Evolutionary conservation across 352 stramenopile species (phyloP), one percentile per base, ranked within the genome.

Genomic region (Phytopythium montanum): DNA sequence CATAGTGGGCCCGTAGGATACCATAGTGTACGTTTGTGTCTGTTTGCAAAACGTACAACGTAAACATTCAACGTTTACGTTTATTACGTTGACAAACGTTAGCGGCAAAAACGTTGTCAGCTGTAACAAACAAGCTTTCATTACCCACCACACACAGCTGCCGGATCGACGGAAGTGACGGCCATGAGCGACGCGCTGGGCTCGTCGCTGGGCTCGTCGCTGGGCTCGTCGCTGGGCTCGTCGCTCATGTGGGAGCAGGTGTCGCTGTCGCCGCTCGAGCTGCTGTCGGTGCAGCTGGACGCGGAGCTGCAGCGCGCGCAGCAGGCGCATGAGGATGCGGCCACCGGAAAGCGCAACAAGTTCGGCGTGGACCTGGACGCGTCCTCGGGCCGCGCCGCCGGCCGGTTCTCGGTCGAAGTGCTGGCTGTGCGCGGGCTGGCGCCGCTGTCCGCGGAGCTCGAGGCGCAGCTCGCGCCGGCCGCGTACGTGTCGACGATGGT

Each of bases 161-260:
- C 5, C 4, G 5, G 29, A 34, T 9, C 29, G 9, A 34, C 29
- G 29, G 29, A 34, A 6, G 34, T 12, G 18, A 2, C 42, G 42
- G 42, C 5, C 12, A 49, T 49, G 42, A 49, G 21, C 42, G 42
- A 49, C 42, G 6, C 76, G 19, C 69, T n/a, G n/a, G n/a, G n/a
- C n/a, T n/a, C n/a, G n/a, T n/a, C n/a, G n/a, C n/a, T n/a, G n/a
- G n/a, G n/a, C n/a, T n/a, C n/a, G n/a, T n/a, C n/a, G n/a, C n/a
- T 87, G 52, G 67, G 68, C 41, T 65, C 67, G 33, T 75, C 70
- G 29, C 73, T 87, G 52, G 67, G 66, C 62, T 89, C 69, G 61
- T 88, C 79, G 44, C 66, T 81, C 55, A 88, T 80, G 62, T 92
- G 85, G 85, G 83, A 95, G 61, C 88, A 81, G 61, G 83, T 93